phyloP scores from a whole-genome alignment of 1,284 basidiomycete species.

The Apiotrichum akiyoshidainum region DNA sequence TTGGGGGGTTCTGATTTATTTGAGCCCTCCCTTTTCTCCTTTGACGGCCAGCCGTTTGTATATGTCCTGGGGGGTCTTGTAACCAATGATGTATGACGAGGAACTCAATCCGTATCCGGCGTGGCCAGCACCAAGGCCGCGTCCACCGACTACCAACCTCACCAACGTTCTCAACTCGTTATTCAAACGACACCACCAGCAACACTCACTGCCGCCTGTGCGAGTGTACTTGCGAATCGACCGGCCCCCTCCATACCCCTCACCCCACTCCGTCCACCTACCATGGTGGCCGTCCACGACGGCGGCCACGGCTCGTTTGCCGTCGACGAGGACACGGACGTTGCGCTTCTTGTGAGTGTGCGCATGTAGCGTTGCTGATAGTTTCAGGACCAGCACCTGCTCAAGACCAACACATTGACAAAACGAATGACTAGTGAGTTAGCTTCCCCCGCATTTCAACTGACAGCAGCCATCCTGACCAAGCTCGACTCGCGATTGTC shows the following conservation, averaged over 20 bases:
- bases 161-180: no score
- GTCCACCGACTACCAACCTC: no score
- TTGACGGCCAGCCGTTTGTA: no score
- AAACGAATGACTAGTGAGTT: conserved; percentile 48
- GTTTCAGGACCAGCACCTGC: conserved; percentile 47
- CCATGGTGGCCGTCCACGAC: conserved; percentile 11
- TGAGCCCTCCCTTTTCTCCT: no score
- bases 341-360: conserved; percentile 42
- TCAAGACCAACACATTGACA: conserved; percentile 48
- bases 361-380: not conserved
- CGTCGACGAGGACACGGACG: conserved; percentile 50
- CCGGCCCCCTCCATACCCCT: no score
- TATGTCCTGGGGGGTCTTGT: no score
- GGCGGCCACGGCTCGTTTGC: conserved; percentile 11
- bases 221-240: not conserved
- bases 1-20: no score
- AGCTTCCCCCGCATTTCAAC: not conserved
- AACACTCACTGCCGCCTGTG: no score
- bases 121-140: no score
- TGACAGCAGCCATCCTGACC: conserved; percentile 38
- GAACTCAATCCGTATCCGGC: no score
- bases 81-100: no score
- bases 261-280: not conserved
- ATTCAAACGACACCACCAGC: no score
- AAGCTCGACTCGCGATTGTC: conserved; percentile 48